Evolutionary conservation across 2,329 filamentous ascomycete species (phyloP), one percentile per base, ranked within the genome.

Genomic region (Sporothrix euskadiensis): DNA sequence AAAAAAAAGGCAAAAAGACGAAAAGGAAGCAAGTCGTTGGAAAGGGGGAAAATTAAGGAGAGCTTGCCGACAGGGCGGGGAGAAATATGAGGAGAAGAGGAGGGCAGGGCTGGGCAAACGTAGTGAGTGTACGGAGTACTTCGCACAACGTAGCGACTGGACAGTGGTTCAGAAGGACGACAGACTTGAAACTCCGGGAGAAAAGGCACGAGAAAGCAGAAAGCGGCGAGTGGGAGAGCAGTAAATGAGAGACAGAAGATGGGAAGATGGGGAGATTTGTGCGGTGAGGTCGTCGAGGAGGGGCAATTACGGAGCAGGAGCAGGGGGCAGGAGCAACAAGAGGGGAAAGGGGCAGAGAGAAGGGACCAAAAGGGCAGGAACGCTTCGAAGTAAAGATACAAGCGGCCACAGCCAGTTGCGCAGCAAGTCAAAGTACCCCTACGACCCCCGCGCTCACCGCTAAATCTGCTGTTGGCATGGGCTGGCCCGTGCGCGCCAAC

Each of bases 401-500:
- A 32, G 52, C 44, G 30, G 8, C 8, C 16, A 39, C 49, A 49
- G 44, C 59, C 0, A 7, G 6, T 22, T 39, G 10, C 14, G 26
- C 2, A 16, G 14, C 4, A 6, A 8, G 12, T 5, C 2, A 26
- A 57, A 26, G 59, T 65, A 71, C 56, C 16, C 22, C 30, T 73
- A 73, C 72, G 4, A 32, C 56, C 69, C 65, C 65, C 69, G 56
- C 72, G 63, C 74, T 74, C 74, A 72, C 74, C 69, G 70, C 74
- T 71, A 49, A 22, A 54, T 26, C 61, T 47, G 73, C 71, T 70
- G 65, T 49, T 71, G 61, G 49, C n/a, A 59, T 54, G 72, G 73
- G 69, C 39, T 74, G 73, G 75, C 65, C 75, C 74, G 74, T 75
- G 75, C 73, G 70, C 65, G 66, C 71, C 73, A 75, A 54, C 61